Evolutionary conservation across 352 stramenopile species (phyloP).

Genomic region (Discostella stelligera): DNA sequence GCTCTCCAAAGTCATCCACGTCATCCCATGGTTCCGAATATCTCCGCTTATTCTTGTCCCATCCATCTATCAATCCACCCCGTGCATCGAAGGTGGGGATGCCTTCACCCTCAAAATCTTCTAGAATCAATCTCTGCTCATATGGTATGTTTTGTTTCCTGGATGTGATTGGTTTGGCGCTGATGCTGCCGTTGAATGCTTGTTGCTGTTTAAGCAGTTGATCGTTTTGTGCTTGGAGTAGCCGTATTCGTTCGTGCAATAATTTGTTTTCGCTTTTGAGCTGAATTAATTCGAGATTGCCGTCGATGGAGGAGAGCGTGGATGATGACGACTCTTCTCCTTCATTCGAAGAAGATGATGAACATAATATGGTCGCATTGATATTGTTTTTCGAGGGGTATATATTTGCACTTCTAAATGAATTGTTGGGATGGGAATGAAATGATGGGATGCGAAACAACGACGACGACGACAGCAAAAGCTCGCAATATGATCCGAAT

Average conservation of each 20-base stretch:
- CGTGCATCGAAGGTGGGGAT: conserved; percentile 17
- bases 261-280: conserved; percentile 33
- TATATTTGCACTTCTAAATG: too few species aligned
- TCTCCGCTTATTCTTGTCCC: conserved; percentile 23
- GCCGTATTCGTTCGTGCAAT: conserved; percentile 22
- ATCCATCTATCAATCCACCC: conserved; percentile 35
- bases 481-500: too few species aligned
- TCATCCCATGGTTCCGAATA: conserved; percentile 39
- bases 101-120: conserved; percentile 44
- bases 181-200: not conserved
- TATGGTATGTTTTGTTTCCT: not conserved
- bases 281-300: conserved; percentile 8
- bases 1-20: conserved; percentile 15
- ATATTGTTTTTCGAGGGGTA: not conserved
- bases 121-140: conserved; percentile 37
- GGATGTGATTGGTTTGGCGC: not conserved
- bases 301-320: not conserved
- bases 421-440: too few species aligned
- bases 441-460: too few species aligned
- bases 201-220: conserved; percentile 26
- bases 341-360: not conserved
- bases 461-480: too few species aligned
- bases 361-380: not conserved
- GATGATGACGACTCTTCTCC: not conserved
- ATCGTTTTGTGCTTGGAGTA: conserved; percentile 38